A percentile compares a stretch with the other conserved stretches of the same genome.
Evolutionary conservation across 176 grass and related monocot genomes (phyloP).

Genomic region (Oryza glaberrima): DNA sequence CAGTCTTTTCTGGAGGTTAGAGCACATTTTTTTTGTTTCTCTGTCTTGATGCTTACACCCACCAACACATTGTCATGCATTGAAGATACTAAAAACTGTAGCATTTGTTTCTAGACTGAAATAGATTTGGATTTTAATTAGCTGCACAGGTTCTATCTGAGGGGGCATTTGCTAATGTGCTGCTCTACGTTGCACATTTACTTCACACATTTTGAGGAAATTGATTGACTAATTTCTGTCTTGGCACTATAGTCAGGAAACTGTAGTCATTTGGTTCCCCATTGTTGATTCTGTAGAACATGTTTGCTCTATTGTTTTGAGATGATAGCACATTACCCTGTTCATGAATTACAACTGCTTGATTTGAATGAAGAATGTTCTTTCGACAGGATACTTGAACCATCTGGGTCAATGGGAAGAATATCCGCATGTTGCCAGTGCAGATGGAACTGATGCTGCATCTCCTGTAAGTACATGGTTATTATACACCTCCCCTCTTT

Average conservation of each 20-base stretch:
- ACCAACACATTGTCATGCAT: not conserved
- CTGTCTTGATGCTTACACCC: conserved; percentile 18
- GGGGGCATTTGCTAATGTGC: not conserved
- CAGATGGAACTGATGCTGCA: conserved; percentile 43
- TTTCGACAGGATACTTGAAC: conserved; percentile 42
- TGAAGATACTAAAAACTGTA: conserved; percentile 4
- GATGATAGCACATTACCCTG: not conserved
- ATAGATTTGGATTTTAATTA: not conserved
- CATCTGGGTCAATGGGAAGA: conserved; percentile 50
- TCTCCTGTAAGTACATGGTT: conserved; percentile 44
- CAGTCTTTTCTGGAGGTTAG: conserved; percentile 53
- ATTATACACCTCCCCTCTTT: not conserved
- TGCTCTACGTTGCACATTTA: not conserved
- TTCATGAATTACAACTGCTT: not conserved
- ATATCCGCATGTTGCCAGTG: conserved; percentile 42
- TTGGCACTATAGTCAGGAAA: not conserved
- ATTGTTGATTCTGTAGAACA: not conserved
- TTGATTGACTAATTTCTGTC: not conserved
- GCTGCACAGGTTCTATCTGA: not conserved
- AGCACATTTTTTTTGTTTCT: conserved; percentile 14
- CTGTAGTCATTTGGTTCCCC: not conserved
- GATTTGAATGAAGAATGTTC: conserved; percentile 25
- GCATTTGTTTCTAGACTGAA: not conserved
- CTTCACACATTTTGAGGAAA: not conserved
- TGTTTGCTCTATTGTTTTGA: conserved; percentile 7